Evolutionary conservation across 306 rosid species (phyloP), one percentile per base, ranked within the genome.

Genomic region (Pterocarpus macrocarpus): DNA sequence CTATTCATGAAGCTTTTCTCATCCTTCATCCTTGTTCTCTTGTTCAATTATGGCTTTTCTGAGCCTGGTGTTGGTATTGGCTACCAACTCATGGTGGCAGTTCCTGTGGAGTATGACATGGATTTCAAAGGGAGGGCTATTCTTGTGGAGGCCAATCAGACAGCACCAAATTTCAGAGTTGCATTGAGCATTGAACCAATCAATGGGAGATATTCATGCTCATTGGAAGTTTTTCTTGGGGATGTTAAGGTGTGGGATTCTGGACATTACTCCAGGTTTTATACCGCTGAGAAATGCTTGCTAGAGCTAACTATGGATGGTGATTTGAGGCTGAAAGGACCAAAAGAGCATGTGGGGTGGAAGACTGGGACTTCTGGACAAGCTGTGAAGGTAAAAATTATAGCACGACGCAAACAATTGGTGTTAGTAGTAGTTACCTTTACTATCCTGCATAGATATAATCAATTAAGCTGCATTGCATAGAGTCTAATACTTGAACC

Each of bases 191-290:
- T 92, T 8, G 99, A 93, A 81, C 89, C 91, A 32, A 44, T 81
- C 0, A 49, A 80, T 50, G 92, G 82, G 5, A 89, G 80, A 28
- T 95, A 81, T 71, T 82, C 97, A 0, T 95, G 99, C 68, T 95
- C 98, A 15, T 76, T 93, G 79, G 78, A 87, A 44, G 90, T 93
- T 79, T 90, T 95, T 77, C 91, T 95, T 12, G 99, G 99, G 6
- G 94, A 90, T 81, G 90, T 93, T 5, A 92, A 89, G 83, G 97
- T 95, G 4, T 93, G 99, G 99, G 86, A 89, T 64, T 93, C 99
- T 45, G 98, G 88, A 17, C 93, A 95, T 64, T 92, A 87, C 79
- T 86, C 92, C 1, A 82, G 73, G 78, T 95, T 95, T 82, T 92
- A 80, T 44, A 73, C 86, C 28, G 70, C 86, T 55, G 90, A 88